Evolutionary conservation across 2,329 filamentous ascomycete species (phyloP).

Genomic region (Penicillium hordei): DNA sequence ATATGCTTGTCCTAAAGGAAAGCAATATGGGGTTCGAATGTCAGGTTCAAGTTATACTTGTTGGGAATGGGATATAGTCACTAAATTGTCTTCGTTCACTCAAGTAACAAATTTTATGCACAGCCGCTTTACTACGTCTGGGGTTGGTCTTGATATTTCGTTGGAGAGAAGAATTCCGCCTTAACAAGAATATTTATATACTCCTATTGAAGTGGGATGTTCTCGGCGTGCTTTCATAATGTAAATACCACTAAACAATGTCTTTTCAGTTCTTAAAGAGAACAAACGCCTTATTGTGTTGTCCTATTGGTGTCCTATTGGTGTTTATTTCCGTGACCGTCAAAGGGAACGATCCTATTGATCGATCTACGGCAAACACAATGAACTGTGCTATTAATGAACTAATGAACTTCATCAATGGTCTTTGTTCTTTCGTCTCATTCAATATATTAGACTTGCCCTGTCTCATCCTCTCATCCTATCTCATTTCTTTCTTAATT

Average conservation of each 20-base stretch:
- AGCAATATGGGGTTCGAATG: neutral
- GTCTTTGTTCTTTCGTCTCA: neutral
- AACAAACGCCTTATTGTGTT: neutral
- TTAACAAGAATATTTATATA: neutral
- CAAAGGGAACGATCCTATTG: neutral
- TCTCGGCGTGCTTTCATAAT: neutral
- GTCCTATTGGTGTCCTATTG: neutral
- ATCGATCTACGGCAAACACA: neutral
- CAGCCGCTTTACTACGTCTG: neutral
- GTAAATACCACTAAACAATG: neutral
- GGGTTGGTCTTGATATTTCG: neutral
- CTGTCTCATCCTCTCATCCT: neutral
- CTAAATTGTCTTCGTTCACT: neutral
- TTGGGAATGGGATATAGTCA: neutral
- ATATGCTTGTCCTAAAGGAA: neutral
- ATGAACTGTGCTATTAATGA: neutral
- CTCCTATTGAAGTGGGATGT: neutral
- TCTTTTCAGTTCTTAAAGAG: neutral
- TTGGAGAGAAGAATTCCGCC: neutral
- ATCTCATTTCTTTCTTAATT: neutral
- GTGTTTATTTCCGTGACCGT: neutral
- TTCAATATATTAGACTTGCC: neutral
- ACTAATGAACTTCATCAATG: neutral
- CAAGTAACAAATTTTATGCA: neutral
- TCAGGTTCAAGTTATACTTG: neutral